Base-by-base conservation (phyloP, 2,329 filamentous ascomycete species). In the Byssoonygena ceratinophila region DNA sequence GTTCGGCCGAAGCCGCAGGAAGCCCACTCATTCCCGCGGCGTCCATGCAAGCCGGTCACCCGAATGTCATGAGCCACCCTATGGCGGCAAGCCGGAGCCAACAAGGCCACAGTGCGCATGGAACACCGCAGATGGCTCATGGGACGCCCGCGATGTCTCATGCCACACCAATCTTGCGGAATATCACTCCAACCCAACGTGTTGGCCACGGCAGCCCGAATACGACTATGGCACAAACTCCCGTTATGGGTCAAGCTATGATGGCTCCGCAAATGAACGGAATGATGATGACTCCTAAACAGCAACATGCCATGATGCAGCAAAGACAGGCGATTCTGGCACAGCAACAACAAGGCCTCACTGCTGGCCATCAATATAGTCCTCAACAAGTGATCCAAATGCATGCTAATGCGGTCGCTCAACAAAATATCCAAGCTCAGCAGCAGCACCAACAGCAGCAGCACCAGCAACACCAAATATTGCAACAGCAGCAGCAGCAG, bases 61-160 rank as follows among this genome's bases (percentile, higher is more conserved):
- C 73, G 4, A 68, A 64, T 51, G 64, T 72, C 14, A 71, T 72
- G 64, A 63, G 66, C 54, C 69, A 71, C 54, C 66, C 68, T 6
- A 75, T 75, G 73, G 68, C 64, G 16, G 61, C 70, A 37, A 69
- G 66, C 11, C 63, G 69, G 48, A 74, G 71, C 54, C 69, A 73
- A 46, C 71, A 73, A 63, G 71, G 70, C 27, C 69, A 66, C 18
- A 74, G 72, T 54, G 68, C 71, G 51, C 68, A 75, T 53, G 71
- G 72, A 9, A 75, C 73, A 16, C 73, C 73, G 3, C 71, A 74
- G 55, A 71, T 75, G 64, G 63, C 67, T 6, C 69, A 74, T 46
- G 68, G 70, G 37, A 74, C 72, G 1, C 71, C 72, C 8, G 68
- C 68, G 20, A 68, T 72, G 63, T 67, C 67, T 18, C 71, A 74